A percentile compares a stretch with the other conserved stretches of the same genome.
Conservation (phyloP, 2,329 filamentous ascomycete species). For the Diplocarpon rosae region DNA sequence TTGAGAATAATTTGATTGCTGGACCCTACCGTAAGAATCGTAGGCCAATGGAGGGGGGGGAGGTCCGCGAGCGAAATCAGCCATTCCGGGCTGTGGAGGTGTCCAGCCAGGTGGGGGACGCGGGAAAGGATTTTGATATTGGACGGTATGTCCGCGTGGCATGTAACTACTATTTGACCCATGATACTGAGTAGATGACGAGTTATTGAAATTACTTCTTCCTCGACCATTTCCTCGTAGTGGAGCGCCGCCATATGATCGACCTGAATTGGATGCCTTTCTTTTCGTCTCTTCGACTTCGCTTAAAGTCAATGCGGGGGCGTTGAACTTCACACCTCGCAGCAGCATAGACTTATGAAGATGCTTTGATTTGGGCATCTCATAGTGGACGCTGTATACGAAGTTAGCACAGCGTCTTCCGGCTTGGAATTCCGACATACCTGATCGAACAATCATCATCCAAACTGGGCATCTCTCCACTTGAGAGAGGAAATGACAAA, state of each 20-base stretch:
- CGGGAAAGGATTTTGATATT: conserved; percentile 19
- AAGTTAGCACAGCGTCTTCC: conserved; percentile 11
- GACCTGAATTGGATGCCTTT: conserved; percentile 53
- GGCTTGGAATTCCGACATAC: conserved; percentile 37
- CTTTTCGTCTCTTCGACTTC: conserved; percentile 66
- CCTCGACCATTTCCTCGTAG: conserved; percentile 38
- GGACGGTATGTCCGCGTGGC: conserved; percentile 14
- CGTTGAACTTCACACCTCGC: conserved; percentile 64
- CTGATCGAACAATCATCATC: conserved; percentile 81
- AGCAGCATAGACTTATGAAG: conserved; percentile 91
- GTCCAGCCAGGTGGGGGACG: conserved; percentile 28
- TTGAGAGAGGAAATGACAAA: conserved; percentile 66
- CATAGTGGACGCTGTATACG: conserved; percentile 62
- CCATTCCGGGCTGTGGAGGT: conserved; percentile 35
- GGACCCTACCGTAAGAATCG: conserved; percentile 15
- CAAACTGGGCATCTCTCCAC: conserved; percentile 60
- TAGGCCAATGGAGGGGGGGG: conserved; percentile 35
- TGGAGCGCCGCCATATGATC: conserved; percentile 58
- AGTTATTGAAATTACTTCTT: conserved; percentile 43
- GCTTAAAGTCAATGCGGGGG: conserved; percentile 58
- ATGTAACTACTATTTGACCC: conserved; percentile 12
- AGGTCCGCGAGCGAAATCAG: conserved; percentile 34
- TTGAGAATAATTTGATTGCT: conserved; percentile 18
- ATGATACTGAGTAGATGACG: conserved; percentile 22
- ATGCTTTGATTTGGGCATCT: conserved; percentile 61